Evolutionary conservation across 2,329 filamentous ascomycete genomes (phyloP).

Genomic region (Aureobasidium sp.): DNA sequence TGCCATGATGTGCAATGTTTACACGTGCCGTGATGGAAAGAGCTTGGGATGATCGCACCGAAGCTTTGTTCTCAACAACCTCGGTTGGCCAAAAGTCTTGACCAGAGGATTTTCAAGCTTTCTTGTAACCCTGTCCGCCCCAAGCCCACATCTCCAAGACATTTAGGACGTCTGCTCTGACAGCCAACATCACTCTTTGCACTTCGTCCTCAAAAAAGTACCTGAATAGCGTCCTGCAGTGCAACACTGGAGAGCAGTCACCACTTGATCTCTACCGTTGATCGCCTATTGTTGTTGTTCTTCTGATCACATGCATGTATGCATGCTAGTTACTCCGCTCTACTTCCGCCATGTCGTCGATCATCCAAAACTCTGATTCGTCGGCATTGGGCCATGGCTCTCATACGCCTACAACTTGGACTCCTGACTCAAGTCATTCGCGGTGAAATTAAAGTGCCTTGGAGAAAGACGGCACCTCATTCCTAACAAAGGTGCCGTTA

Average conservation of each 20-base stretch:
- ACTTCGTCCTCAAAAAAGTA: not conserved
- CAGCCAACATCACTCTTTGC: not conserved
- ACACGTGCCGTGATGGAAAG: not conserved
- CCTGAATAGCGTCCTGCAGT: conserved; percentile 7
- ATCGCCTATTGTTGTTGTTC: conserved; percentile 1
- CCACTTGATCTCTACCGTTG: not conserved
- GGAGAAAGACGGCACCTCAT: conserved; percentile 1
- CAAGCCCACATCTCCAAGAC: not conserved
- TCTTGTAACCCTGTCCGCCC: conserved; percentile 7
- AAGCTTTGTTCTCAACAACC: not conserved
- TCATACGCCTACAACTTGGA: not conserved
- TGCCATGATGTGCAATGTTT: conserved; percentile 13
- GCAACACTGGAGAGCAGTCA: not conserved
- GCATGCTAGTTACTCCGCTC: conserved; percentile 8
- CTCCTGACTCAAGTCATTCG: conserved; percentile 12
- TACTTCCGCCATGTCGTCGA: conserved; percentile 7
- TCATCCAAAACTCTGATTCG: conserved; percentile 3
- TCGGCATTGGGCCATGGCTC: not conserved
- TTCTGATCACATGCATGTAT: conserved; percentile 1
- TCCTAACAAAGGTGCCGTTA: conserved; percentile 5
- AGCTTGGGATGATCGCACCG: not conserved
- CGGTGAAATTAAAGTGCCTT: conserved; percentile 2
- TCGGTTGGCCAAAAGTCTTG: conserved; percentile 11
- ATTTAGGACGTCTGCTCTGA: conserved; percentile 1
- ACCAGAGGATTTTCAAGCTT: conserved; percentile 6